phyloP scores from a whole-genome alignment of 2,329 filamentous ascomycete species.

The Hypoxylon sp. region DNA sequence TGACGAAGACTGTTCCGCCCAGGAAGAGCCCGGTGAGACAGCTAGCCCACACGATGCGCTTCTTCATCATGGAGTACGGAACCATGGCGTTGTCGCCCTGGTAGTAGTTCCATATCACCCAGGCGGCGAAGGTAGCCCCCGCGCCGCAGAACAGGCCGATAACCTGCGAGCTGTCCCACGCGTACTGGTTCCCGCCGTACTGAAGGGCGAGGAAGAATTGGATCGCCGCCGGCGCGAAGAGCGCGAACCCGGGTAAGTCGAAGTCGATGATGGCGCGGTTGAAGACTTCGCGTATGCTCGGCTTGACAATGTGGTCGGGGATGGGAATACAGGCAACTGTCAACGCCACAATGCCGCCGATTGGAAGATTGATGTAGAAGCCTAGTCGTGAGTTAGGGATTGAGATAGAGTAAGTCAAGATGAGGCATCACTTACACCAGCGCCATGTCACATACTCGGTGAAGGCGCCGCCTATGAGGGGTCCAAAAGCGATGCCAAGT shows the following conservation, averaged over 20 bases:
- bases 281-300: conserved; percentile 9
- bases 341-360: conserved; percentile 55
- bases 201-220: conserved; percentile 64
- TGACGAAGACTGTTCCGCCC: conserved; percentile 54
- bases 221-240: conserved; percentile 59
- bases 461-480: conserved; percentile 62
- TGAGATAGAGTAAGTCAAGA: too few relatives aligned
- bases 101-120: conserved; percentile 57
- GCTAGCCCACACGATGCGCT: conserved; percentile 59
- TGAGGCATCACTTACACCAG: conserved; percentile 57
- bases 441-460: conserved; percentile 61
- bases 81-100: conserved; percentile 63
- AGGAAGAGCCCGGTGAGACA: conserved; percentile 48
- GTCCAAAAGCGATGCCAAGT: conserved; percentile 48
- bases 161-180: conserved; percentile 57
- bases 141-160: conserved; percentile 59
- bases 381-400: conserved; percentile 45
- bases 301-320: conserved; percentile 54
- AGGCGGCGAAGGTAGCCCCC: conserved; percentile 50
- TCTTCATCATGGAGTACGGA: conserved; percentile 58
- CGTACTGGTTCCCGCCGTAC: conserved; percentile 57
- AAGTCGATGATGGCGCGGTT: conserved; percentile 53
- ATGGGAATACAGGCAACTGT: conserved; percentile 54
- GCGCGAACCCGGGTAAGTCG: conserved; percentile 58
- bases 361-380: conserved; percentile 63